A percentile compares a stretch with the other conserved stretches of the same genome.
Evolutionary conservation across 2,329 filamentous ascomycete species (phyloP).

Genomic region (Neopestalotiopsis rosae): DNA sequence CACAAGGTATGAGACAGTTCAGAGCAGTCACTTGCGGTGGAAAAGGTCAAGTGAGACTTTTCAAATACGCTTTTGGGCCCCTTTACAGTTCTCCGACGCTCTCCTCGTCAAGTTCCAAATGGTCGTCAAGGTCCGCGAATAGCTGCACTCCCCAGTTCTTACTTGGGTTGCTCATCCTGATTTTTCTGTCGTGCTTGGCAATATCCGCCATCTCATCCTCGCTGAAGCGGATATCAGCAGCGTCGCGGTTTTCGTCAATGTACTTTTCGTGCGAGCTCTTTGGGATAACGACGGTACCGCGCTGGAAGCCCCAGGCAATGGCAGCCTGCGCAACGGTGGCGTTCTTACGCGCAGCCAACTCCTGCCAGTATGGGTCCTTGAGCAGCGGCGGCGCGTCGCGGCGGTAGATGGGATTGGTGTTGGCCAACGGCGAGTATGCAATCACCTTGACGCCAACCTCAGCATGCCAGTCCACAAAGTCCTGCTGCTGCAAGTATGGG

Average conservation of each 20-base stretch:
- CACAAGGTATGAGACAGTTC: not conserved
- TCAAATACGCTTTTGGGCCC: not conserved
- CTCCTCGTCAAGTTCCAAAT: slow-evolving; percentile 29
- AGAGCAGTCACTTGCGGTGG: not conserved
- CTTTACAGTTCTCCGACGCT: slow-evolving; percentile 24
- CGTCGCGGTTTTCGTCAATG: slow-evolving; percentile 51
- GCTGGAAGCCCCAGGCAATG: slow-evolving; percentile 52
- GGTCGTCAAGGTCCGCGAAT: slow-evolving; percentile 46
- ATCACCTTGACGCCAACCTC: slow-evolving; percentile 48
- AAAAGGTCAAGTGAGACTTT: not conserved
- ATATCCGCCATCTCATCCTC: slow-evolving; percentile 43
- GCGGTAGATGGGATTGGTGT: slow-evolving; percentile 53
- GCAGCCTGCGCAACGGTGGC: slow-evolving; percentile 49
- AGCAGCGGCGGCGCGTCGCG: slow-evolving; percentile 39
- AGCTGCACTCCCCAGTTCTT: slow-evolving; percentile 44
- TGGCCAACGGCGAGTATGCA: slow-evolving; percentile 57
- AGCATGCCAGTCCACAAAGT: slow-evolving; percentile 50
- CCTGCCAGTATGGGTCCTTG: slow-evolving; percentile 44
- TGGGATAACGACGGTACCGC: slow-evolving; percentile 55
- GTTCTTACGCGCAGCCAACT: slow-evolving; percentile 45
- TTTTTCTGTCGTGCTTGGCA: slow-evolving; percentile 35
- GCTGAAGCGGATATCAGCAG: slow-evolving; percentile 52
- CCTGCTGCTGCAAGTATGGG: slow-evolving; percentile 56
- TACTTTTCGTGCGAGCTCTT: slow-evolving; percentile 50
- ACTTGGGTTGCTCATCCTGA: slow-evolving; percentile 43